Conservation (phyloP, 2,329 filamentous ascomycete genomes). For the Phialocephala sp. region DNA sequence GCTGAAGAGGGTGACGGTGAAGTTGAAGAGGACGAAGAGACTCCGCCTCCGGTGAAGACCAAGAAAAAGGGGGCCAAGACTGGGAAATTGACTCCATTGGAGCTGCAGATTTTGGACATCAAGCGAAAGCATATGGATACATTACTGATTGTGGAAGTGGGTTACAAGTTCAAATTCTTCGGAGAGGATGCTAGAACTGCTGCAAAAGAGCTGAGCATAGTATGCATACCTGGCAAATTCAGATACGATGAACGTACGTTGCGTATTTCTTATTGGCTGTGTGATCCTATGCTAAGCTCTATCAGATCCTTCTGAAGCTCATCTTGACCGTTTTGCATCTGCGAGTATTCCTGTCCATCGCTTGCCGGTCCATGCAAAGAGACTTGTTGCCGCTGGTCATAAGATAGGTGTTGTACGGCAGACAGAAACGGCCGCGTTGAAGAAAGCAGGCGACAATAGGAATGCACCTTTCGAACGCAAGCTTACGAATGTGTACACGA, state of each 20-base stretch:
- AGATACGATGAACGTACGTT: slow-evolving; percentile 84
- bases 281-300: slow-evolving; percentile 29
- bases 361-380: slow-evolving; percentile 90
- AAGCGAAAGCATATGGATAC: slow-evolving; percentile 92
- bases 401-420: slow-evolving; percentile 97
- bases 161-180: slow-evolving; percentile 98
- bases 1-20: slow-evolving; percentile 60
- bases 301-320: slow-evolving; percentile 83
- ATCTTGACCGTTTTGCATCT: slow-evolving; percentile 89
- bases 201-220: slow-evolving; percentile 88
- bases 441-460: slow-evolving; percentile 92
- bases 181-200: slow-evolving; percentile 91
- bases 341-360: slow-evolving; percentile 94
- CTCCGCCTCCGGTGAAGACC: slow-evolving; percentile 54
- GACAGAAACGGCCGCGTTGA: slow-evolving; percentile 92
- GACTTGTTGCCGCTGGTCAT: slow-evolving; percentile 88
- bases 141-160: slow-evolving; percentile 89
- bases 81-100: slow-evolving; percentile 90
- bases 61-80: slow-evolving; percentile 75
- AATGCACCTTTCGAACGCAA: slow-evolving; percentile 92
- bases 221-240: slow-evolving; percentile 95
- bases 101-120: slow-evolving; percentile 91
- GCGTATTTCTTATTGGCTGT: background rate
- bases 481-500: slow-evolving; percentile 96
- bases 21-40: slow-evolving; percentile 53